Conservation (phyloP, 257 asterid genomes). For the Solanum tarijense region DNA sequence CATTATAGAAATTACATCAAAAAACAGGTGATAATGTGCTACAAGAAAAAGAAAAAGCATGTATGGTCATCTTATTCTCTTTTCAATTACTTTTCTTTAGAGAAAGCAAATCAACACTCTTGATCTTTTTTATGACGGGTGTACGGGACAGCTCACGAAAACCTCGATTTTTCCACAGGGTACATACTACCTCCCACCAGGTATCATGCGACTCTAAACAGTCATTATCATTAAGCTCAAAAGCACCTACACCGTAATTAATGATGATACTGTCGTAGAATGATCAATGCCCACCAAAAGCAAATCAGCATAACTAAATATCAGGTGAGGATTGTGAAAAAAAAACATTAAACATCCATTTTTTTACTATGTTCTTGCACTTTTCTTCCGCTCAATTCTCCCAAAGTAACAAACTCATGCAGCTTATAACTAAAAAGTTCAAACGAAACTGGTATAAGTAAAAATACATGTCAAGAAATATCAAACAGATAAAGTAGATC, state of each 20-base stretch:
- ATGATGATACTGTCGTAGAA: not conserved
- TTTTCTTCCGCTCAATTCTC: not conserved
- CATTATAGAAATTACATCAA: not conserved
- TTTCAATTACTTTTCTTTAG: not conserved
- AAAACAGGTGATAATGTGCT: not conserved
- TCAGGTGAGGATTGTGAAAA: not conserved
- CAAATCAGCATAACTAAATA: not conserved
- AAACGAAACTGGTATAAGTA: not conserved
- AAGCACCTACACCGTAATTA: not conserved
- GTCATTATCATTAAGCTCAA: not conserved
- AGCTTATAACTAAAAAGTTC: not conserved
- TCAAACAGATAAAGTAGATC: not conserved
- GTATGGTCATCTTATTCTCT: not conserved
- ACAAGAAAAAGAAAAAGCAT: not conserved
- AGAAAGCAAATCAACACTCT: not conserved
- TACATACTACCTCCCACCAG: not conserved
- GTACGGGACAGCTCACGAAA: not conserved
- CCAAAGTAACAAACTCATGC: not conserved
- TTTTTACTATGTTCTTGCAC: not conserved
- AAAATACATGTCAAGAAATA: not conserved
- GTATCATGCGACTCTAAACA: not conserved
- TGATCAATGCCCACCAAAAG: not conserved
- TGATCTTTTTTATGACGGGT: not conserved
- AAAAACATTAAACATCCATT: not conserved
- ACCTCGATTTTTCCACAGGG: not conserved